Conservation (phyloP, 179 eudicot genomes). For the Silene noctiflora region DNA sequence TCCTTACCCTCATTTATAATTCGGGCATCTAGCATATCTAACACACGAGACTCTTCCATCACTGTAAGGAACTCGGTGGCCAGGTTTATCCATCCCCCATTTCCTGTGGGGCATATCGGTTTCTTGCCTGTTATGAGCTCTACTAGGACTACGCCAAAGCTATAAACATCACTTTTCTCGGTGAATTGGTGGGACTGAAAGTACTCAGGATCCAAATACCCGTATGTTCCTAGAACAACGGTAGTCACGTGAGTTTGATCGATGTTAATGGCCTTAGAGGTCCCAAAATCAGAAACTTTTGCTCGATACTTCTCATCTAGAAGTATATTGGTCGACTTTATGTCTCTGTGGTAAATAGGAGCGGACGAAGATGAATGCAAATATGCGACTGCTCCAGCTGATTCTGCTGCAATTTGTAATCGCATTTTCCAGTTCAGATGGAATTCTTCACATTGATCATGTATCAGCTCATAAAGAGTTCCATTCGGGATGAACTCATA, state of each 20-base stretch:
- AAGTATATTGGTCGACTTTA: slow-evolving; percentile 30
- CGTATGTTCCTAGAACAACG: slow-evolving; percentile 31
- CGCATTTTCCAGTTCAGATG: slow-evolving; percentile 15
- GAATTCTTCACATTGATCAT: slow-evolving; percentile 22
- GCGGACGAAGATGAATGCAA: background rate
- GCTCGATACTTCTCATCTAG: slow-evolving; percentile 31
- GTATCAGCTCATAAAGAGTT: slow-evolving; percentile 17
- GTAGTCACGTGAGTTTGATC: slow-evolving; percentile 31
- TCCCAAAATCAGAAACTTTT: slow-evolving; percentile 35
- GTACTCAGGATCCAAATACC: slow-evolving; percentile 32
- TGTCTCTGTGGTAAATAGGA: no score
- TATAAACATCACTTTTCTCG: slow-evolving; percentile 31
- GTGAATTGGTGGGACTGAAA: slow-evolving; percentile 25
- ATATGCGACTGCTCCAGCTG: no score
- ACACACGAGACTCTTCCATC: slow-evolving; percentile 4
- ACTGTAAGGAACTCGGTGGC: slow-evolving; percentile 20
- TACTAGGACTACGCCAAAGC: slow-evolving; percentile 28
- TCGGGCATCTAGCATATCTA: slow-evolving; percentile 17
- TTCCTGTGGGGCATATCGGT: slow-evolving; percentile 14
- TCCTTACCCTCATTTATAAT: slow-evolving; percentile 17
- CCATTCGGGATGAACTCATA: slow-evolving; percentile 28
- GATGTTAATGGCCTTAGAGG: slow-evolving; percentile 22
- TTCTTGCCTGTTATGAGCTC: slow-evolving; percentile 29
- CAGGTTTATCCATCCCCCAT: slow-evolving; percentile 24
- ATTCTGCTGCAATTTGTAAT: background rate